Conservation (phyloP, 1,284 basidiomycete genomes). For the Ceratobasidium sp. region DNA sequence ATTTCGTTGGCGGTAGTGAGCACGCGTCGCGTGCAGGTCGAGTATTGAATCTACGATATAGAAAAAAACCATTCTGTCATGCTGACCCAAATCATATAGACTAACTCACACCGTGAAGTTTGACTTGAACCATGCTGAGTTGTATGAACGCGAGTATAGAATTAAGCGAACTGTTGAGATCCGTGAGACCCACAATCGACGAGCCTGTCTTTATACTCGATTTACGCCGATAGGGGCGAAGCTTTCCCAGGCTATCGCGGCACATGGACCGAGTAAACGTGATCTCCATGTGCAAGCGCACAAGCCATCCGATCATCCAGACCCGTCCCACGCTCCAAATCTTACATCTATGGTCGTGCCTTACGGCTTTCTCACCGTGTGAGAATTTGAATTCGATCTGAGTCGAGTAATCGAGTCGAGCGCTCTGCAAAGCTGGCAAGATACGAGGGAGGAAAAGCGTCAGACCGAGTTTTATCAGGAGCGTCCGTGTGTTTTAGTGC, state of each 20-base stretch:
- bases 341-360: not conserved
- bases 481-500: too few relatives aligned
- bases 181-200: not conserved
- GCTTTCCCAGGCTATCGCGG: conserved; percentile 9
- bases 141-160: not conserved
- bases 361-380: not conserved
- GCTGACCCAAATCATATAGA: not conserved
- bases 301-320: not conserved
- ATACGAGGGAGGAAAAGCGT: too few relatives aligned
- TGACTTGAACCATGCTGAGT: conserved; percentile 22
- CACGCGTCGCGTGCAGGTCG: conserved; percentile 66
- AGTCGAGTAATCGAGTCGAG: not conserved
- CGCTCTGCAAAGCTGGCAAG: too few relatives aligned
- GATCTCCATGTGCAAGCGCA: not conserved
- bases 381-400: not conserved
- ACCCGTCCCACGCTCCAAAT: not conserved
- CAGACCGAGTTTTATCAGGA: too few relatives aligned
- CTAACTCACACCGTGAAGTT: conserved; percentile 16
- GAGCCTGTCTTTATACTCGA: not conserved
- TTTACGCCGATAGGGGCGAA: conserved; percentile 1
- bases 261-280: not conserved
- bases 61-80: too few relatives aligned
- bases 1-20: conserved; percentile 65
- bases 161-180: too few relatives aligned
- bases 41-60: conserved; percentile 48